Conservation (phyloP, 805 yeast genomes). For the Metschnikowia bowlesiae region DNA sequence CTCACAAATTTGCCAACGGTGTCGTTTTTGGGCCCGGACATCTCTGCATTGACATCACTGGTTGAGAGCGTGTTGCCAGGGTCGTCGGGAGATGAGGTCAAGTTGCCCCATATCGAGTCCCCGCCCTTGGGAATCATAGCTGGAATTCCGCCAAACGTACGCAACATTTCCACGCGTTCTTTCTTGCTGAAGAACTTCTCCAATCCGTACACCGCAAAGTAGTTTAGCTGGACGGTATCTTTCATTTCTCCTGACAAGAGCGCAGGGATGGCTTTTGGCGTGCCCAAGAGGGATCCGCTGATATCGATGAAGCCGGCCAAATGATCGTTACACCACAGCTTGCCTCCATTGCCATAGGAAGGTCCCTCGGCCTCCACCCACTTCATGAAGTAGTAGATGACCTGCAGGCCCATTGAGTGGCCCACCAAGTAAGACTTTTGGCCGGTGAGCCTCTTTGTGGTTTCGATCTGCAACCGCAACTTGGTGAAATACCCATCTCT, state of each 20-base stretch:
- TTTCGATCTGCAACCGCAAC: conserved; percentile 70
- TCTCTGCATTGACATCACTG: conserved; percentile 15
- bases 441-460: conserved; percentile 43
- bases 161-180: conserved; percentile 81
- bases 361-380: conserved; percentile 93
- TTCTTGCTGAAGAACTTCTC: conserved; percentile 89
- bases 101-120: conserved; percentile 79
- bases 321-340: conserved; percentile 79
- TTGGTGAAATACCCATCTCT: conserved; percentile 83
- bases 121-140: conserved; percentile 98
- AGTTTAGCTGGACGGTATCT: conserved; percentile 91
- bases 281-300: conserved; percentile 86
- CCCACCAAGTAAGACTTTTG: conserved; percentile 78
- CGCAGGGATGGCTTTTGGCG: conserved; percentile 92
- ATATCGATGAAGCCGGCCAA: conserved; percentile 80
- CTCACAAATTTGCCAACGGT: conserved; percentile 73
- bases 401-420: conserved; percentile 96
- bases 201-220: conserved; percentile 87
- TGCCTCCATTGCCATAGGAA: conserved; percentile 87
- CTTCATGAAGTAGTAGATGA: conserved; percentile 81
- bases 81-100: conserved; percentile 70
- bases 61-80: conserved; percentile 27
- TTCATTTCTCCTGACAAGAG: conserved; percentile 96
- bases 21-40: conserved; percentile 25
- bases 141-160: conserved; percentile 91